A percentile compares a stretch with the other conserved stretches of the same genome.
phyloP scores from a whole-genome alignment of 1,284 basidiomycete species.

The Cutaneotrichosporon sp. region DNA sequence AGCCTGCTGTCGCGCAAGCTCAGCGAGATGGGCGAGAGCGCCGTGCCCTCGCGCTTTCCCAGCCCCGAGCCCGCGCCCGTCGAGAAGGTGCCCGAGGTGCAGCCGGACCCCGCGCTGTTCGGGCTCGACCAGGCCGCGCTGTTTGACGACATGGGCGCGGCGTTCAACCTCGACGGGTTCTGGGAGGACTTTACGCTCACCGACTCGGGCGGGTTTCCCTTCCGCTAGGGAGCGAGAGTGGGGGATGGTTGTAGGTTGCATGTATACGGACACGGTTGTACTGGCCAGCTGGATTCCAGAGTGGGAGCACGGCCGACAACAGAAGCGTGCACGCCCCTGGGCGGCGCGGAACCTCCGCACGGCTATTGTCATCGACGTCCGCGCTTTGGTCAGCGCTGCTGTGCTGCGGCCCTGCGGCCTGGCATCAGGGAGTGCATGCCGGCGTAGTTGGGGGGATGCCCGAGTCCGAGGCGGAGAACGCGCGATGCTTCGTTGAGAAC shows the following conservation, averaged over 20 bases:
- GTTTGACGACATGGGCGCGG: slow-evolving; percentile 44
- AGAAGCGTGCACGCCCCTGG: no score
- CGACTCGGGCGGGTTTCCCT: slow-evolving; percentile 47
- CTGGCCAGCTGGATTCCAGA: neutral
- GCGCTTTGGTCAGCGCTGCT: no score
- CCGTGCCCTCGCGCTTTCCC: slow-evolving; percentile 45
- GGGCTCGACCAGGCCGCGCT: slow-evolving; percentile 25
- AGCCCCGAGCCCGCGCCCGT: slow-evolving; percentile 35
- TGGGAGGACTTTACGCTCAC: slow-evolving; percentile 51
- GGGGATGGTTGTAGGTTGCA: no score
- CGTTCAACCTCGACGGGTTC: slow-evolving; percentile 49
- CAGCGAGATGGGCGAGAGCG: slow-evolving; percentile 44
- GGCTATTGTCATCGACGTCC: no score
- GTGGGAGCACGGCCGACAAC: no score
- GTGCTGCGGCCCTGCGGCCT: no score
- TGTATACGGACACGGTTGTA: neutral
- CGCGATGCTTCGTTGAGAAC: no score
- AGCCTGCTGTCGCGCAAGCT: slow-evolving; percentile 44
- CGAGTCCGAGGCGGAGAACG: no score
- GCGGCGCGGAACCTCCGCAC: no score
- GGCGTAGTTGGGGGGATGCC: no score
- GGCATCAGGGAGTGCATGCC: no score
- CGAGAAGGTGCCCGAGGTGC: neutral
- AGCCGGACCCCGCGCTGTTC: slow-evolving; percentile 10
- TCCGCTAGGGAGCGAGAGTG: slow-evolving; percentile 25